Percentiles rank a stretch among this genome's conserved stretches.
phyloP scores from a whole-genome alignment of 176 grass and related monocot genomes.

The Phoenix dactylifera region DNA sequence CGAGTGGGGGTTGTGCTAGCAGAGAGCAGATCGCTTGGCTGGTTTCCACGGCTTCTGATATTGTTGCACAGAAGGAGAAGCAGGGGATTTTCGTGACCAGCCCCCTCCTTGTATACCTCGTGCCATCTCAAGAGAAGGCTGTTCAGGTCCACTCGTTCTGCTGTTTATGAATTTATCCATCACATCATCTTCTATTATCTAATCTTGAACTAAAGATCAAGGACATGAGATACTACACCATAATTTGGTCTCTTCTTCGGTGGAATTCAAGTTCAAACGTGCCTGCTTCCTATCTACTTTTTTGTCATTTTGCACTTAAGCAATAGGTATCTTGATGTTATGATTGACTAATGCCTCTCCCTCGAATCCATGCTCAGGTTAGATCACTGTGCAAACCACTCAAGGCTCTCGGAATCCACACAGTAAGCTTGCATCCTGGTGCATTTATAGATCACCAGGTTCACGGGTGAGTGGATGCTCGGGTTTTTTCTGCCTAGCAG shows the following conservation, averaged over 20 bases:
- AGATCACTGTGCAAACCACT: slow-evolving; percentile 68
- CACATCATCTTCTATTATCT: no score
- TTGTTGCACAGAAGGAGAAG: slow-evolving; percentile 77
- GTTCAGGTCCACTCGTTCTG: slow-evolving; percentile 22
- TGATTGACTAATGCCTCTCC: background rate
- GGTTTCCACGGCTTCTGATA: slow-evolving; percentile 64
- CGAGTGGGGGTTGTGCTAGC: slow-evolving; percentile 34
- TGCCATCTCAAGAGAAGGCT: slow-evolving; percentile 67
- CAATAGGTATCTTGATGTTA: no score
- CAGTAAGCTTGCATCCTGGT: slow-evolving; percentile 69
- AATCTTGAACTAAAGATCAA: no score
- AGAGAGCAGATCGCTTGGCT: slow-evolving; percentile 72
- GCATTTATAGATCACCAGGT: slow-evolving; percentile 62
- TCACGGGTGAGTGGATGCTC: slow-evolving; percentile 35
- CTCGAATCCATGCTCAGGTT: slow-evolving; percentile 27
- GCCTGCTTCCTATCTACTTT: no score
- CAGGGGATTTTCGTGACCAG: slow-evolving; percentile 42
- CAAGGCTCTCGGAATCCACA: slow-evolving; percentile 68
- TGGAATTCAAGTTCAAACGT: no score
- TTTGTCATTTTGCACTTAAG: no score
- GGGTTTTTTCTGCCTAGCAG: background rate
- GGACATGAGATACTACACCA: no score
- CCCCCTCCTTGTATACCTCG: slow-evolving; percentile 68
- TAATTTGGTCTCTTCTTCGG: no score
- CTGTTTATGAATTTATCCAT: no score